These are phyloP conservation scores for Stephania japonica DNA, from an alignment of 164 flowering plant genomes.

Conservation along the genomic window DNA sequence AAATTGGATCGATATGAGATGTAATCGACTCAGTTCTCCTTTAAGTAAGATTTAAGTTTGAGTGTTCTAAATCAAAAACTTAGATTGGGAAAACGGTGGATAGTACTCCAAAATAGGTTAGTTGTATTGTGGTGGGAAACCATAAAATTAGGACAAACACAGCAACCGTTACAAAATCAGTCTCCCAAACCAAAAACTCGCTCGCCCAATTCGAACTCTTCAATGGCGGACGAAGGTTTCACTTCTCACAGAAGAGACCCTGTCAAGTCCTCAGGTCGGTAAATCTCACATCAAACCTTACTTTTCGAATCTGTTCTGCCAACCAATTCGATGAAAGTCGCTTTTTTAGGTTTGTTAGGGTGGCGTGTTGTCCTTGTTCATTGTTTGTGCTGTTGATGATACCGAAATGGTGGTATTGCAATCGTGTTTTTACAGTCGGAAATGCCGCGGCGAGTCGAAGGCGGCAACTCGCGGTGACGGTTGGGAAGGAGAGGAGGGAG, in stretches of 20 bases:
- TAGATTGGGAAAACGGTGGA: no score
- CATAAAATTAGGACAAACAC: no score
- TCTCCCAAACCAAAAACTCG: background rate
- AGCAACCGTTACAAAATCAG: no score
- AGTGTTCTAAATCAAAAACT: no score
- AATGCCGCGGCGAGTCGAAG: slow-evolving; percentile 62
- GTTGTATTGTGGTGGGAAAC: no score
- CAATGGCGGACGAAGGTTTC: slow-evolving; percentile 55
- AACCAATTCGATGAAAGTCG: background rate
- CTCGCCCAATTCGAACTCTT: background rate
- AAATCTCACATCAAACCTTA: background rate
- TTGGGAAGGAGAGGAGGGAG: slow-evolving; percentile 85
- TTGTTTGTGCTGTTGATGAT: background rate
- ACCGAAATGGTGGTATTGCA: background rate
- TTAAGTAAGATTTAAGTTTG: no score
- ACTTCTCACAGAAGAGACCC: slow-evolving; percentile 45
- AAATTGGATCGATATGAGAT: no score
- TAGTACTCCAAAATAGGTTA: no score
- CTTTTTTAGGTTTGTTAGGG: background rate
- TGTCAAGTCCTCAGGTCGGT: slow-evolving; percentile 65
- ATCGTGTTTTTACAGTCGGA: slow-evolving; percentile 45
- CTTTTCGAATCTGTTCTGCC: background rate
- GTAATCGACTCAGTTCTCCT: no score
- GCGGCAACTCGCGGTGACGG: slow-evolving; percentile 66
- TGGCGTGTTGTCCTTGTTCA: background rate